Evolutionary conservation across 148 eudicot species (phyloP).

Genomic region (Polygonum aviculare): DNA sequence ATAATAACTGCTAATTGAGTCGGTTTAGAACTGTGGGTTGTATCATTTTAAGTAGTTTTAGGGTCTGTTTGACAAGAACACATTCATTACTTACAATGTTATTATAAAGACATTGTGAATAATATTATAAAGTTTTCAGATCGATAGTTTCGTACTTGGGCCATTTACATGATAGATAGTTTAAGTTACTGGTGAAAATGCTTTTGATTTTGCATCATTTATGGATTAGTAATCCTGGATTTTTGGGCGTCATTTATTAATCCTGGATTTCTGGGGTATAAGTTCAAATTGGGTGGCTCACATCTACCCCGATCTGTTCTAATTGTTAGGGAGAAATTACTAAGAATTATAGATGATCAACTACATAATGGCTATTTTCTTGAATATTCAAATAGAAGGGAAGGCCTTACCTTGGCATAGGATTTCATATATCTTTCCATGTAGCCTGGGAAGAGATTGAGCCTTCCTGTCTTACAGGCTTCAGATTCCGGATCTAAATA

Average conservation of each 20-base stretch:
- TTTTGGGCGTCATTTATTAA: no score
- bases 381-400: neutral
- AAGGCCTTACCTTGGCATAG: slow-evolving; percentile 49
- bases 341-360: neutral
- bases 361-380: neutral
- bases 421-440: slow-evolving; percentile 88
- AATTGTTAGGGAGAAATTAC: neutral
- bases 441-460: slow-evolving; percentile 92
- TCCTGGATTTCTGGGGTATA: neutral
- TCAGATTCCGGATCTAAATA: slow-evolving; percentile 63
- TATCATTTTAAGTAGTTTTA: neutral
- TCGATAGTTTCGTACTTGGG: neutral
- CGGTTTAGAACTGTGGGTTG: neutral
- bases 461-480: slow-evolving; percentile 75
- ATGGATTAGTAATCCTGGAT: neutral
- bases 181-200: neutral
- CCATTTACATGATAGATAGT: neutral
- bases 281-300: neutral
- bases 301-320: neutral
- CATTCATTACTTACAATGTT: no score
- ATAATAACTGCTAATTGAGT: neutral
- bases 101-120: no score
- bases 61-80: neutral
- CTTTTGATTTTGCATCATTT: neutral
- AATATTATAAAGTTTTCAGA: neutral